A percentile compares a stretch with the other conserved stretches of the same genome.
Evolutionary conservation across 2,329 filamentous ascomycete genomes (phyloP).

Genomic region (Venturia aucupariae): DNA sequence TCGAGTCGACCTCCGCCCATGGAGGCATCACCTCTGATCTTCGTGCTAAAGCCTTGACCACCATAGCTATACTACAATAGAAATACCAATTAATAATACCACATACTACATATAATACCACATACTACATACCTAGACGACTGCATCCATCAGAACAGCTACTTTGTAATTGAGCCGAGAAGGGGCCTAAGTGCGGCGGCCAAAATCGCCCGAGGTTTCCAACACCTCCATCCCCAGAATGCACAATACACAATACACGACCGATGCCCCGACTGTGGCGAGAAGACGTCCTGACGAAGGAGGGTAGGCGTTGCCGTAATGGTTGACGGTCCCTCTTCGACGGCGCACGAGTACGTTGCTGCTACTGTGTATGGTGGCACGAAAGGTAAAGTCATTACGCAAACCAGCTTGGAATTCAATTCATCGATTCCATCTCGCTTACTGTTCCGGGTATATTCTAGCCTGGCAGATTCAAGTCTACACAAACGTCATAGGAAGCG

Average conservation of each 20-base stretch:
- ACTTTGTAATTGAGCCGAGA: background rate
- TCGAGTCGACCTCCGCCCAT: background rate
- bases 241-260: background rate
- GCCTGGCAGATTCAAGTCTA: background rate
- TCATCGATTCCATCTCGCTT: no score
- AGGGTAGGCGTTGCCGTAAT: background rate
- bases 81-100: no score
- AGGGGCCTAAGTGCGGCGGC: background rate
- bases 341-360: no score
- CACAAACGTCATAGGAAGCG: background rate
- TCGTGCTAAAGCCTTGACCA: no score
- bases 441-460: background rate
- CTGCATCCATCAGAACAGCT: no score
- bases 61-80: no score
- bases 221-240: background rate
- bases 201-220: background rate
- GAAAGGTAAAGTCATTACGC: no score
- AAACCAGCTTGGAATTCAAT: no score
- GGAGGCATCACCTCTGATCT: background rate
- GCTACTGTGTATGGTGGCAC: no score
- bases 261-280: background rate
- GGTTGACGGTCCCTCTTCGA: background rate
- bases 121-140: no score
- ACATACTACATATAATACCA: no score
- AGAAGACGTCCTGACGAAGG: background rate